Percentiles rank a stretch among this genome's conserved stretches.
Evolutionary conservation across 306 rosid genomes (phyloP).

Genomic region (Trifolium fragiferum): DNA sequence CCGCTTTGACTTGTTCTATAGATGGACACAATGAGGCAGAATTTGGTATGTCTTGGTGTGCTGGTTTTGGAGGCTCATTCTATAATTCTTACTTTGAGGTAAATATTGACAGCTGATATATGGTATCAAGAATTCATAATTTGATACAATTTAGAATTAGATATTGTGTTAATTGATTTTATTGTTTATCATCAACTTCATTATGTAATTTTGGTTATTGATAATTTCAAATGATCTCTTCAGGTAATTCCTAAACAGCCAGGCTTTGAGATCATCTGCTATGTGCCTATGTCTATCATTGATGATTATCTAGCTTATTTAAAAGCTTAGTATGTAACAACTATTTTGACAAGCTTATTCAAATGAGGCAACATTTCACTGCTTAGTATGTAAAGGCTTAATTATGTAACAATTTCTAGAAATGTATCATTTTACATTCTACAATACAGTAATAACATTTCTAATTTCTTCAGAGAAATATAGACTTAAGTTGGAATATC

Average conservation of each 20-base stretch:
- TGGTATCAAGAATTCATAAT: slow-evolving; percentile 9
- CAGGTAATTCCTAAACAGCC: slow-evolving; percentile 93
- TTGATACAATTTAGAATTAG: background rate
- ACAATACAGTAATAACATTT: too few relatives aligned
- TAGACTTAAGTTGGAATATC: too few relatives aligned
- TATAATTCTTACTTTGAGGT: slow-evolving; percentile 88
- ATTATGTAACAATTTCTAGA: too few relatives aligned
- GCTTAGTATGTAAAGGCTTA: background rate
- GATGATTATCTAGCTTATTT: slow-evolving; percentile 69
- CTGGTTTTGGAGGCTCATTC: slow-evolving; percentile 92
- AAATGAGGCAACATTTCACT: slow-evolving; percentile 32
- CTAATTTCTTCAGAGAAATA: too few relatives aligned
- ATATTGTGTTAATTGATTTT: too few relatives aligned
- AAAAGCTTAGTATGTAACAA: slow-evolving; percentile 71
- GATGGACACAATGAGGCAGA: slow-evolving; percentile 97
- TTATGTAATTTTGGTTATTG: slow-evolving; percentile 7
- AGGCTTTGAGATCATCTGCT: slow-evolving; percentile 78
- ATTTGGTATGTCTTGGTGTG: slow-evolving; percentile 99
- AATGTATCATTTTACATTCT: too few relatives aligned
- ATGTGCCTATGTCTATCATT: slow-evolving; percentile 69
- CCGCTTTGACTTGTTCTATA: slow-evolving; percentile 42
- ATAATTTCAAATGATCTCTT: slow-evolving; percentile 32
- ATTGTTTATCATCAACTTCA: too few relatives aligned
- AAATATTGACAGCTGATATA: slow-evolving; percentile 29
- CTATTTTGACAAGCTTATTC: background rate